phyloP scores from a whole-genome alignment of 2,329 filamentous ascomycete genomes.

The Verticillium dahliae region DNA sequence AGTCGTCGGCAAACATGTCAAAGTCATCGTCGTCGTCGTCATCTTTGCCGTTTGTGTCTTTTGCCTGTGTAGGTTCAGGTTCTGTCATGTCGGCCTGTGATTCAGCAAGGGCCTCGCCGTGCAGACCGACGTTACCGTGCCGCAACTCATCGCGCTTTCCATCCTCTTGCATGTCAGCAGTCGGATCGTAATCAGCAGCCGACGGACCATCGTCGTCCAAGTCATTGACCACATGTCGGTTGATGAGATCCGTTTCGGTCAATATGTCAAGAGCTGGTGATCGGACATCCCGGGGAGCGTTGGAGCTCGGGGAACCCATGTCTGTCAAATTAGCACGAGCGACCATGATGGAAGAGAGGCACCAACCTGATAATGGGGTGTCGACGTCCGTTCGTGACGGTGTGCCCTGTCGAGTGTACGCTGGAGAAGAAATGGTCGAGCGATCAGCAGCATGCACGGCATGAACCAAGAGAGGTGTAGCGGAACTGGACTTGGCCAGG shows the following conservation, averaged over 20 bases:
- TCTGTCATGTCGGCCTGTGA: slow-evolving; percentile 20
- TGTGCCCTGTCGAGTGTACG: slow-evolving; percentile 37
- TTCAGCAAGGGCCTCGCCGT: slow-evolving; percentile 30
- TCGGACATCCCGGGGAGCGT: slow-evolving; percentile 35
- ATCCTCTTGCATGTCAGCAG: slow-evolving; percentile 81
- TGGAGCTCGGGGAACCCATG: slow-evolving; percentile 32
- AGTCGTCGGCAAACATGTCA: slow-evolving; percentile 87
- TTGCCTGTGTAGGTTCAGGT: slow-evolving; percentile 15
- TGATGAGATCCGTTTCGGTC: slow-evolving; percentile 62
- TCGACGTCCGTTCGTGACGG: slow-evolving; percentile 27
- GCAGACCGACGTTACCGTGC: slow-evolving; percentile 46
- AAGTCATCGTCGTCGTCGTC: slow-evolving; percentile 63
- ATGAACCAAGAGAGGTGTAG: slow-evolving; percentile 68
- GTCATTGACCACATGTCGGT: slow-evolving; percentile 41
- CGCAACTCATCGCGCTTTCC: slow-evolving; percentile 62
- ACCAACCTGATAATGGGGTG: slow-evolving; percentile 43
- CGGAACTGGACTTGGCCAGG: slow-evolving; percentile 72
- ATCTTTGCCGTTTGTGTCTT: slow-evolving; percentile 18
- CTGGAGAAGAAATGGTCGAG: slow-evolving; percentile 47
- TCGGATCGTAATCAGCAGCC: slow-evolving; percentile 91
- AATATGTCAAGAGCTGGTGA: slow-evolving; percentile 58
- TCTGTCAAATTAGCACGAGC: slow-evolving; percentile 16
- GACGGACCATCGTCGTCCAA: slow-evolving; percentile 66
- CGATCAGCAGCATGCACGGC: slow-evolving; percentile 58
- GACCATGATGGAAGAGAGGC: slow-evolving; percentile 13